phyloP scores from a whole-genome alignment of 768 basidiomycete genomes.

The Pisolithus sp. region DNA sequence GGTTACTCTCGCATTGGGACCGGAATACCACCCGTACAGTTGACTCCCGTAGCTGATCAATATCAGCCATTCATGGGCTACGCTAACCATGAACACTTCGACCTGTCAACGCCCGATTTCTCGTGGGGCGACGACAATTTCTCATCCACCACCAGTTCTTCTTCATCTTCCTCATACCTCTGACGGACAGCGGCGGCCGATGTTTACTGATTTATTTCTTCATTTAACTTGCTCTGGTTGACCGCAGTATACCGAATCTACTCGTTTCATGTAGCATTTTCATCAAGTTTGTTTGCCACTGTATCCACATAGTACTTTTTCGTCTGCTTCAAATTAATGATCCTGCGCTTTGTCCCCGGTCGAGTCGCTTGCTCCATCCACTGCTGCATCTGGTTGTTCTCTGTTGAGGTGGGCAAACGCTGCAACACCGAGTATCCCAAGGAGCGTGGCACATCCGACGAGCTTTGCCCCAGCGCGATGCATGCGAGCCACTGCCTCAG shows the following conservation, averaged over 20 bases:
- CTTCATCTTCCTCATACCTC: conserved; percentile 12
- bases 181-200: conserved; percentile 5
- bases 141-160: background rate
- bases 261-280: conserved; percentile 18
- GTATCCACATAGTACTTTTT: background rate
- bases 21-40: background rate
- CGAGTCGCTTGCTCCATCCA: background rate
- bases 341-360: background rate
- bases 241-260: conserved; percentile 7
- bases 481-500: conserved; percentile 61
- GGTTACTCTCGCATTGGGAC: background rate
- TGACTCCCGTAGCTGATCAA: conserved; percentile 1
- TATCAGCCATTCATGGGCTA: conserved; percentile 12
- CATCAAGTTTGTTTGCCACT: background rate
- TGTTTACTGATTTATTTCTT: conserved; percentile 23
- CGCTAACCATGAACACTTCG: background rate
- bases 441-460: conserved; percentile 56
- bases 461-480: conserved; percentile 64
- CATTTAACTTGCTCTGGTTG: conserved; percentile 11
- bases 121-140: conserved; percentile 18
- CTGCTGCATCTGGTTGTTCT: background rate
- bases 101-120: conserved; percentile 10
- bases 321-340: background rate
- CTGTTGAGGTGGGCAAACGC: conserved; percentile 43
- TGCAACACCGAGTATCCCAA: conserved; percentile 48